Base-by-base conservation (phyloP, 371 early-diverging fungal species). In the Funneliformis caledonium region DNA sequence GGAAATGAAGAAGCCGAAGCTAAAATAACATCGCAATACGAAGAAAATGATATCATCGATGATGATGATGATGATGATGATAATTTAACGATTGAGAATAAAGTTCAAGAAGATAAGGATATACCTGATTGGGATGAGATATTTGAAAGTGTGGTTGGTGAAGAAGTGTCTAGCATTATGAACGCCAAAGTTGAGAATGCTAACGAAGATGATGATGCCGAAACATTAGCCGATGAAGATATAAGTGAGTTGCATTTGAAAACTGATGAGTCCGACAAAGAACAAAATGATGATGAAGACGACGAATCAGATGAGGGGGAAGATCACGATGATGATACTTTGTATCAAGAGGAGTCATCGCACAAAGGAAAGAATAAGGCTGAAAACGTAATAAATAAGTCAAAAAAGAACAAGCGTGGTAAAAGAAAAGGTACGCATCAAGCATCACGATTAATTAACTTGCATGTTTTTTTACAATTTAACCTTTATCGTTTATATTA, bases 41-140 rank as follows among this genome's bases (percentile, higher is more conserved):
- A 79, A 31, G 14, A 33, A 64, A 59, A 64, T 61, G 72, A 72
- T 42, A 61, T 52, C 14, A 80, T 56, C 26, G 69, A 80, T 72
- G 80, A 68, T 6, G 69, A 68, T 31, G 50, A 47, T 33, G 26
- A 16, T 14, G 72, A 72, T 19, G 62, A 60, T 31, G 68, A 72
- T 19, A 47, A 72, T 31, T 68, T 9, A 48, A 4, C 11, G 7
- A 56, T n/a, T 16, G 1, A 56, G 7, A 19, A 56, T 14, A 64
- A 72, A 8, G 82, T 42, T 14, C 4, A 43, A 64, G 68, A 67
- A 33, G 77, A 81, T 19, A 73, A 76, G 14, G 81, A 81, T 19
- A 31, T 50, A 22, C 50, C 64, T 70, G 95, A 95, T 81, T 96
- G 96, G 96, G 96, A 97, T 82, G 95, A 95, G 82, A 92, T 96